Evolutionary conservation across 108 stramenopile genomes (phyloP).

Genomic region (Ochromonas danica): DNA sequence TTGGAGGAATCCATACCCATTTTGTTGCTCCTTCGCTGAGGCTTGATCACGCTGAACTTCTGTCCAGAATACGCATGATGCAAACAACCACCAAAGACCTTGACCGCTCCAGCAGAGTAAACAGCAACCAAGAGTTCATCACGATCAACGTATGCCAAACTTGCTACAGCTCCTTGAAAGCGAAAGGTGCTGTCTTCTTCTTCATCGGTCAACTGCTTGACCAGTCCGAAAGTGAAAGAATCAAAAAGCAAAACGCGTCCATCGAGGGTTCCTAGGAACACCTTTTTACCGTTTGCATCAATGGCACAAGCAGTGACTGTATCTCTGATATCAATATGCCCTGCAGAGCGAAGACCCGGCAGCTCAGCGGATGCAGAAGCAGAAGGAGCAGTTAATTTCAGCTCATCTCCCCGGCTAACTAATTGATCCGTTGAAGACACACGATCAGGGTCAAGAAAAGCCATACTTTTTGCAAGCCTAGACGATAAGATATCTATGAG

Average conservation of each 20-base stretch:
- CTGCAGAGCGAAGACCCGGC: background rate
- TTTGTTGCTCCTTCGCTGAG: background rate
- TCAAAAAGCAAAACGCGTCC: conserved; percentile 12
- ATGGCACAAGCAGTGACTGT: background rate
- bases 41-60: background rate
- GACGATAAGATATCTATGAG: background rate
- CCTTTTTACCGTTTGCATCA: background rate
- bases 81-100: background rate
- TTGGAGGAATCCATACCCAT: background rate
- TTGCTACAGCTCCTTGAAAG: background rate
- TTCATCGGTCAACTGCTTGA: background rate
- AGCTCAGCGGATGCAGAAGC: background rate
- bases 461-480: background rate
- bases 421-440: conserved; percentile 10
- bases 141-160: background rate
- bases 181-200: background rate
- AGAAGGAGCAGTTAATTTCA: background rate
- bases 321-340: background rate
- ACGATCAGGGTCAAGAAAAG: background rate
- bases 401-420: background rate
- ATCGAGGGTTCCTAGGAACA: background rate
- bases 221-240: conserved; percentile 1
- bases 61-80: background rate
- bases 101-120: background rate
- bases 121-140: background rate